Percentiles rank a stretch among this genome's conserved stretches.
phyloP scores from a whole-genome alignment of 805 yeast species.

The Starmerella stellata region DNA sequence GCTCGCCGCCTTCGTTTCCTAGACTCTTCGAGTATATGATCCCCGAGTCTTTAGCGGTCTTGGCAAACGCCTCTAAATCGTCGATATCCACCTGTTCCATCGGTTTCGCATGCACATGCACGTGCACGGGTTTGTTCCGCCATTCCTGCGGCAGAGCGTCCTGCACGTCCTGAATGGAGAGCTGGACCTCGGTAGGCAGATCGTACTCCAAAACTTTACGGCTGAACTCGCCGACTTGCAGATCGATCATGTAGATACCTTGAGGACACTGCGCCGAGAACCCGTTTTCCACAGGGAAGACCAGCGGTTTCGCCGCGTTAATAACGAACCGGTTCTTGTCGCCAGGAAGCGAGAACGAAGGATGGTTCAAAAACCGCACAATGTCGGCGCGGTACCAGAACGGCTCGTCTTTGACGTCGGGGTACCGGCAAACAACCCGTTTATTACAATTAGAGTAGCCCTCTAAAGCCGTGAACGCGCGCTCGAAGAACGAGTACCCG shows the following conservation, averaged over 20 bases:
- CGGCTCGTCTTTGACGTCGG: slow-evolving; percentile 43
- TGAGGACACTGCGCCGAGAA: slow-evolving; percentile 34
- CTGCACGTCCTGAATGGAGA: slow-evolving; percentile 34
- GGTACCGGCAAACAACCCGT: slow-evolving; percentile 27
- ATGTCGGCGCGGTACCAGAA: slow-evolving; percentile 76
- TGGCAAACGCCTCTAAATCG: slow-evolving; percentile 28
- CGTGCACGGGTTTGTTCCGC: slow-evolving; percentile 26
- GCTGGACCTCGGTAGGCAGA: slow-evolving; percentile 32
- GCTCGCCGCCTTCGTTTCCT: slow-evolving; percentile 16
- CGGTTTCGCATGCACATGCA: slow-evolving; percentile 16
- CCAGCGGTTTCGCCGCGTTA: slow-evolving; percentile 24
- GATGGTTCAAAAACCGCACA: slow-evolving; percentile 62
- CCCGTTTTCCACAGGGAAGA: slow-evolving; percentile 32
- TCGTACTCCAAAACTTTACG: slow-evolving; percentile 42
- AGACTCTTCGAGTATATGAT: slow-evolving; percentile 3
- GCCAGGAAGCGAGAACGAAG: slow-evolving; percentile 51
- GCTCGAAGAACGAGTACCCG: slow-evolving; percentile 61
- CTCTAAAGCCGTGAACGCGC: slow-evolving; percentile 67
- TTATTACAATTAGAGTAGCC: slow-evolving; percentile 24
- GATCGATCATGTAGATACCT: slow-evolving; percentile 63
- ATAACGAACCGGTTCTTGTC: slow-evolving; percentile 18
- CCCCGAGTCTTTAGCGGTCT: slow-evolving; percentile 2
- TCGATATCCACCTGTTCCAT: slow-evolving; percentile 36
- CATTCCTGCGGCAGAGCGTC: slow-evolving; percentile 23
- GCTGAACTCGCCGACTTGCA: slow-evolving; percentile 39